Evolutionary conservation across 2,329 filamentous ascomycete species (phyloP), one percentile per base, ranked within the genome.

Genomic region (Zopfia rhizophila): DNA sequence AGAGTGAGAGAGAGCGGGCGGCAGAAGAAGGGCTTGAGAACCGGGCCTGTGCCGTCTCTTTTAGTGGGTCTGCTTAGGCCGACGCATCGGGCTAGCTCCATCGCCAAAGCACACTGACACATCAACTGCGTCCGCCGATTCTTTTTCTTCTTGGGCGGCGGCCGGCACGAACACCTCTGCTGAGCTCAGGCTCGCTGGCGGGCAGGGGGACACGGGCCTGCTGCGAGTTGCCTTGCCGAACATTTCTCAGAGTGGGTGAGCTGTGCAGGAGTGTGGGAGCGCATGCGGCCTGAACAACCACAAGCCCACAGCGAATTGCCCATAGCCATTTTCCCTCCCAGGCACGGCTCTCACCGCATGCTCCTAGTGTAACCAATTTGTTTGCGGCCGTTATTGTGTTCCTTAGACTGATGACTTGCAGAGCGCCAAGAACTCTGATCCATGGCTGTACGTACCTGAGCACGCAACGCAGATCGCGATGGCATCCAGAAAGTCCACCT

Each of bases 311-410:
- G 12, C 51, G 38, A 47, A 46, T 13, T 18, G 22, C 8, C 23
- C 16, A 14, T 18, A 32, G 40, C 28, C 11, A 14, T 14, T 25
- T 38, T 40, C 47, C 42, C 47, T 44, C 52, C 28, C 39, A 33
- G 19, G 36, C 40, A 51, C 40, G 33, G 25, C 30, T 28, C 40
- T 58, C 49, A 56, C 55, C 53, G 53, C 55, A 53, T 49, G 41
- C 41, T 23, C 27, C 18, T 18, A 17, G 38, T 21, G n/a, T 27
- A 25, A 23, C 27, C 37, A 42, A 42, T 48, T 45, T 42, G 35
- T 29, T 50, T 41, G 37, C 38, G 35, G 36, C 19, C 30, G 48
- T 46, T 33, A 37, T 37, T 32, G 48, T 45, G 24, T 35, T 48
- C 23, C 25, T 28, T n/a, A 30, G 31, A 18, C 25, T 19, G 36